Evolutionary conservation across 2,329 filamentous ascomycete species (phyloP).

Genomic region (Exophiala phaeomuriformis): DNA sequence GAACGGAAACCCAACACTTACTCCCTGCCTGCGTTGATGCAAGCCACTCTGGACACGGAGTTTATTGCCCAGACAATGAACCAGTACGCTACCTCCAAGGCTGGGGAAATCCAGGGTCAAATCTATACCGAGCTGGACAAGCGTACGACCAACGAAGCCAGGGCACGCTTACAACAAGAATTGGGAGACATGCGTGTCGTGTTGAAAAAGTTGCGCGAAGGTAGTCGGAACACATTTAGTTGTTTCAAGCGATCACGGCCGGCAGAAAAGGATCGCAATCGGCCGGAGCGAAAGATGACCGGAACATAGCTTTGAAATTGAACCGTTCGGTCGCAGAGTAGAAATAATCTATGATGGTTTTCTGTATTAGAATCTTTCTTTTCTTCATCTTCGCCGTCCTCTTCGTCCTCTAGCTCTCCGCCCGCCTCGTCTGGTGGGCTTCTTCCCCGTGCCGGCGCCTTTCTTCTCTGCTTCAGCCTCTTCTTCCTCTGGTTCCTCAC

Average conservation of each 20-base stretch:
- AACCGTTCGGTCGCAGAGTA: neutral
- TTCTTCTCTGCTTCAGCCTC: slow-evolving; percentile 5
- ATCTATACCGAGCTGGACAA: slow-evolving; percentile 88
- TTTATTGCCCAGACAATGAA: slow-evolving; percentile 91
- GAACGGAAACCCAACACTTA: slow-evolving; percentile 53
- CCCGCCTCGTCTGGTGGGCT: neutral
- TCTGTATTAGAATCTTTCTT: neutral
- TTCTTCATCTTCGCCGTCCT: slow-evolving; percentile 39
- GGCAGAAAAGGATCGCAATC: slow-evolving; percentile 20
- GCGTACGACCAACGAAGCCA: slow-evolving; percentile 79
- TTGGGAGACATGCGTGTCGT: slow-evolving; percentile 81
- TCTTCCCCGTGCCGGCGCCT: slow-evolving; percentile 2
- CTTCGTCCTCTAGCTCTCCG: slow-evolving; percentile 40
- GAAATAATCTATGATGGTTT: neutral
- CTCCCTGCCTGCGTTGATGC: slow-evolving; percentile 76
- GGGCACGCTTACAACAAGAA: slow-evolving; percentile 73
- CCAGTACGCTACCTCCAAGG: slow-evolving; percentile 78
- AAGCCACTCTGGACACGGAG: slow-evolving; percentile 94
- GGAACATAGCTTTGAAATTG: neutral
- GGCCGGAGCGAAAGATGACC: slow-evolving; percentile 4
- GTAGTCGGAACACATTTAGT: slow-evolving; percentile 78
- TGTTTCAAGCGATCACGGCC: slow-evolving; percentile 64
- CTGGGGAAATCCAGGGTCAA: slow-evolving; percentile 72
- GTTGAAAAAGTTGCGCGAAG: slow-evolving; percentile 74
- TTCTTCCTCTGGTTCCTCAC: slow-evolving; percentile 33